These are phyloP conservation scores for Dendrobium nobile DNA, from an alignment of 106 monocot species.

Conservation along the genomic window DNA sequence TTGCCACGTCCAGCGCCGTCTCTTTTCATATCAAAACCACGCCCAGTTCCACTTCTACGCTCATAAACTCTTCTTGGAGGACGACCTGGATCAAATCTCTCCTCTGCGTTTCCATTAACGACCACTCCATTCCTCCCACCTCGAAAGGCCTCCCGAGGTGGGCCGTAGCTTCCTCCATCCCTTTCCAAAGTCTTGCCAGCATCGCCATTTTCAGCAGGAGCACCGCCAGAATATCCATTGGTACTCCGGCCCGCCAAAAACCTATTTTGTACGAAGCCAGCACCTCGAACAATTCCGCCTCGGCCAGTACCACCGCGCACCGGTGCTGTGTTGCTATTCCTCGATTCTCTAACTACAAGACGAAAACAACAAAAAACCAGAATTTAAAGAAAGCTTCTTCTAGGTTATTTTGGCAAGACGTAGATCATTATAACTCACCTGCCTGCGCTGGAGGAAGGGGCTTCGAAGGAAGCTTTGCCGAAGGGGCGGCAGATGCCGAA, in stretches of 20 bases:
- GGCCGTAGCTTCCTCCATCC: too few species aligned
- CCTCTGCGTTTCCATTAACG: too few species aligned
- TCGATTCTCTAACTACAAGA: neutral
- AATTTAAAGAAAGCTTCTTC: neutral
- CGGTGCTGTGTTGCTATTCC: neutral
- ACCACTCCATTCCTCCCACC: too few species aligned
- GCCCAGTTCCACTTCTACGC: slow-evolving; percentile 35
- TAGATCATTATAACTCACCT: neutral
- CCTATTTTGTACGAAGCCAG: neutral
- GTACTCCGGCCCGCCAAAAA: neutral
- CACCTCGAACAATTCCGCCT: neutral
- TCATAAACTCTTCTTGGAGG: slow-evolving; percentile 12
- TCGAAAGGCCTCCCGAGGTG: too few species aligned
- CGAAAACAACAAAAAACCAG: neutral
- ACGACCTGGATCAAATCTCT: too few species aligned
- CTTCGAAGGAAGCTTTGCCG: neutral
- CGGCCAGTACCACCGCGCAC: neutral
- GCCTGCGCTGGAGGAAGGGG: neutral
- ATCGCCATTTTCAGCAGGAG: too few species aligned
- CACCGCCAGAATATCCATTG: neutral
- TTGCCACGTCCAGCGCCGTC: slow-evolving; percentile 35
- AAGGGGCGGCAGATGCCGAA: neutral
- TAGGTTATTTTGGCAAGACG: too few species aligned
- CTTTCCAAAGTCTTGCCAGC: too few species aligned
- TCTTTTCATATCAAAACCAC: slow-evolving; percentile 31